Percentiles rank a stretch among this genome's conserved stretches.
Evolutionary conservation across 768 basidiomycete species (phyloP).

Genomic region (Myochromella boudieri): DNA sequence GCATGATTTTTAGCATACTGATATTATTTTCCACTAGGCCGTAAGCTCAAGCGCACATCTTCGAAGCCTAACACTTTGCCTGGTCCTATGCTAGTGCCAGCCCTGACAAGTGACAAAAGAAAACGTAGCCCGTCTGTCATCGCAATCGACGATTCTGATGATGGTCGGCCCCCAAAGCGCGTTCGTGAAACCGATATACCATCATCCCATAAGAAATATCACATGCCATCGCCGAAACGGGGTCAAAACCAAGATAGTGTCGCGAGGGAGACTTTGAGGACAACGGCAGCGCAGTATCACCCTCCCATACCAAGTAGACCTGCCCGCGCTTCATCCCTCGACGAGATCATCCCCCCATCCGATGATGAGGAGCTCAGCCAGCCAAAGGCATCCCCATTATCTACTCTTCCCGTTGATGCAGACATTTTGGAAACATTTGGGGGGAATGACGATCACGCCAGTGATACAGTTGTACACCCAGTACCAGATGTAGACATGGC

Average conservation of each 20-base stretch:
- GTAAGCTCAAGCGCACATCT: conserved; percentile 17
- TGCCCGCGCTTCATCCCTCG: conserved; percentile 23
- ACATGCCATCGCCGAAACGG: conserved; percentile 5
- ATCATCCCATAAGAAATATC: not conserved
- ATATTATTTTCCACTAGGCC: conserved; percentile 14
- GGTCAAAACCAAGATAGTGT: conserved; percentile 5
- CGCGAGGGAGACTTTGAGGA: conserved; percentile 4
- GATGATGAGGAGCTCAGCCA: conserved; percentile 32
- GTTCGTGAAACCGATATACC: conserved; percentile 5
- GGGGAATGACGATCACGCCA: not conserved
- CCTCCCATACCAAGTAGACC: conserved; percentile 13
- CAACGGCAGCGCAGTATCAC: conserved; percentile 16
- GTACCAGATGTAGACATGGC: not conserved
- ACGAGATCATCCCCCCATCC: conserved; percentile 31
- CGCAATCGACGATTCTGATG: conserved; percentile 9
- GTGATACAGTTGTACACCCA: not conserved
- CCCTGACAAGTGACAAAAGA: conserved; percentile 7
- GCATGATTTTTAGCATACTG: not conserved
- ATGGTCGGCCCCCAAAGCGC: conserved; percentile 18
- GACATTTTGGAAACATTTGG: not conserved
- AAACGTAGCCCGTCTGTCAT: conserved; percentile 9
- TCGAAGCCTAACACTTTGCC: conserved; percentile 7
- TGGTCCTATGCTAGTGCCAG: conserved; percentile 19
- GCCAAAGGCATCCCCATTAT: not conserved
- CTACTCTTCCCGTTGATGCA: not conserved